phyloP scores from a whole-genome alignment of 108 stramenopile genomes.

The Schizochytrium sp. region DNA sequence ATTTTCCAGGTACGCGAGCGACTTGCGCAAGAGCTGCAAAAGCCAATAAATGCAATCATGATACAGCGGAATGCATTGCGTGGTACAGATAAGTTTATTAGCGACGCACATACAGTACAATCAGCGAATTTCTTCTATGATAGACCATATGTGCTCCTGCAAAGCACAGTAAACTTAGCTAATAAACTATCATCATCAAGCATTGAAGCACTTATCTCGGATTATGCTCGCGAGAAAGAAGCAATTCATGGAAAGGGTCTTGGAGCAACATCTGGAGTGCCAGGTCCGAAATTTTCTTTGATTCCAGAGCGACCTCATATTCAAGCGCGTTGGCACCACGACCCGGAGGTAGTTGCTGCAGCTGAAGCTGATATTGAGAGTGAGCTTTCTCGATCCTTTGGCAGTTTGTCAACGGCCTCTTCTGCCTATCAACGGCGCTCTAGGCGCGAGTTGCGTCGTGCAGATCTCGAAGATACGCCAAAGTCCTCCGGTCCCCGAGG shows the following conservation, averaged over 20 bases:
- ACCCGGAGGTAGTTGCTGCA: background rate
- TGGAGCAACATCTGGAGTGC: background rate
- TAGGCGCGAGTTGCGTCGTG: background rate
- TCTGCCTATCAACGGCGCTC: background rate
- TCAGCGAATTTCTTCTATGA: conserved; percentile 10
- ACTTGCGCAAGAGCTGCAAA: background rate
- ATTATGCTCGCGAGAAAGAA: background rate
- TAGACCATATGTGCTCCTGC: background rate
- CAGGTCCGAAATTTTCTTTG: background rate
- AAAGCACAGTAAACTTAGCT: background rate
- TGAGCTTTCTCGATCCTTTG: conserved; percentile 21
- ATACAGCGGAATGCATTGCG: background rate
- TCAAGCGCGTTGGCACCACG: background rate
- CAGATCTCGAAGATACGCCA: background rate
- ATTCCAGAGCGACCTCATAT: background rate
- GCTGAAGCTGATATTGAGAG: background rate
- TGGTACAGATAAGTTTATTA: background rate
- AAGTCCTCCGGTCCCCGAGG: background rate
- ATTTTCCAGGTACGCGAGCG: background rate
- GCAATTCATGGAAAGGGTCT: background rate
- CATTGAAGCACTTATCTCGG: background rate
- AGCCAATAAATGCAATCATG: background rate
- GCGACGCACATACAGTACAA: conserved; percentile 27
- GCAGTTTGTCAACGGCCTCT: background rate
- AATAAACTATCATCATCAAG: background rate